Conservation (phyloP, 805 yeast species). For the Candida boleticola region DNA sequence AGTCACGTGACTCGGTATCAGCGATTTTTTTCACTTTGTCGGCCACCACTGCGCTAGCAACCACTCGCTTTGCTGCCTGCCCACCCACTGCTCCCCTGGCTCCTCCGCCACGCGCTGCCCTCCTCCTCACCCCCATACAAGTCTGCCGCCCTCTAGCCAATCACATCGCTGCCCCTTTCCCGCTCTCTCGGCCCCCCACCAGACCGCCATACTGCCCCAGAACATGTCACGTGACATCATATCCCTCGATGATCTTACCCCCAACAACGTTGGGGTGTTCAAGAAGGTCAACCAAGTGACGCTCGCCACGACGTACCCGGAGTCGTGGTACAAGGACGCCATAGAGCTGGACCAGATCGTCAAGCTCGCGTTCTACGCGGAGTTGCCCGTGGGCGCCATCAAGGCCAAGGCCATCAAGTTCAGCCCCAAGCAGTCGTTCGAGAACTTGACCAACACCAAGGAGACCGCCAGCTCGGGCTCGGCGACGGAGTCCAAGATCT, state of each 20-base stretch:
- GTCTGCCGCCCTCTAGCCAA: too few relatives aligned
- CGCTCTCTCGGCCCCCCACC: background rate
- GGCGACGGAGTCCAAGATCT: slow-evolving; percentile 15
- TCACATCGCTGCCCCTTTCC: too few relatives aligned
- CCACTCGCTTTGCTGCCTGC: too few relatives aligned
- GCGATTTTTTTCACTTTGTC: too few relatives aligned
- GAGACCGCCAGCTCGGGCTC: slow-evolving; percentile 3
- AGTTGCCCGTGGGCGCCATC: slow-evolving; percentile 78
- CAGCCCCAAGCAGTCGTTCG: slow-evolving; percentile 5
- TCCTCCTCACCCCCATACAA: too few relatives aligned
- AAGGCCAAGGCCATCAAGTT: slow-evolving; percentile 50
- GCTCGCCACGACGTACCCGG: slow-evolving; percentile 52
- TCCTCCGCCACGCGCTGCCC: too few relatives aligned
- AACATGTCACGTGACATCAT: slow-evolving; percentile 43
- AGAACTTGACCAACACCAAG: slow-evolving; percentile 1
- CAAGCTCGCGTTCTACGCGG: slow-evolving; percentile 65
- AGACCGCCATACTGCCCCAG: too few relatives aligned
- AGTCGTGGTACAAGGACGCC: slow-evolving; percentile 50
- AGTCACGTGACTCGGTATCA: too few relatives aligned
- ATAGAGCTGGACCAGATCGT: slow-evolving; percentile 49
- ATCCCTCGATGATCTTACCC: slow-evolving; percentile 57
- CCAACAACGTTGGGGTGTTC: slow-evolving; percentile 58
- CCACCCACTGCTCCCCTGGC: too few relatives aligned
- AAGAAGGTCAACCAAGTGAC: slow-evolving; percentile 52
- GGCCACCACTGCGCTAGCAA: too few relatives aligned